Evolutionary conservation across 176 grass and related monocot genomes (phyloP).

Genomic region (Bromus sterilis): DNA sequence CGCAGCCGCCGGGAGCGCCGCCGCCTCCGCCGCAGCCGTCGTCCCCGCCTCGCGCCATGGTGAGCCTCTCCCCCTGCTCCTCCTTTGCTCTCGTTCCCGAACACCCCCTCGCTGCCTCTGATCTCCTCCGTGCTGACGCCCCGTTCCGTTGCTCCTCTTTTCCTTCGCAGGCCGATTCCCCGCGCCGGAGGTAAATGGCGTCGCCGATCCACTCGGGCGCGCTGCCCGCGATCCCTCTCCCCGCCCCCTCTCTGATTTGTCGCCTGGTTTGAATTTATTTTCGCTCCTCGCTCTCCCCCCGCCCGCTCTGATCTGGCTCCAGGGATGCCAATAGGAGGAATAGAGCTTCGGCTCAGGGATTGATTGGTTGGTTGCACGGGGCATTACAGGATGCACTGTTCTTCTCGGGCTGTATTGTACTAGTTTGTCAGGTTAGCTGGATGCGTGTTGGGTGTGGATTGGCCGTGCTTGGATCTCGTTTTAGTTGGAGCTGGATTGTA

Average conservation of each 20-base stretch:
- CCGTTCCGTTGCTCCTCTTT: neutral
- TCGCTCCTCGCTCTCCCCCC: neutral
- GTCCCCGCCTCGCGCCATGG: conserved; percentile 16
- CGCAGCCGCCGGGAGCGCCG: neutral
- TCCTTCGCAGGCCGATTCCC: conserved; percentile 52
- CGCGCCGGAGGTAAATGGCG: conserved; percentile 46
- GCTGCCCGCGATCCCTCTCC: neutral
- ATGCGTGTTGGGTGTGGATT: neutral
- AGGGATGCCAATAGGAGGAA: too few relatives aligned
- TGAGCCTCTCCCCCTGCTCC: neutral
- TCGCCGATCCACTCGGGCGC: neutral
- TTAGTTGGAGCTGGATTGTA: neutral
- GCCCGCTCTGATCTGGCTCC: neutral
- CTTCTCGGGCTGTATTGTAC: neutral
- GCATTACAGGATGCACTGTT: neutral
- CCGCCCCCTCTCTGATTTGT: neutral
- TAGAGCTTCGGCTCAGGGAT: neutral
- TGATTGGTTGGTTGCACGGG: neutral
- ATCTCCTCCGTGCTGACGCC: conserved; percentile 2
- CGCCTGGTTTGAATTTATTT: neutral
- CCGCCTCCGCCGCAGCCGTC: neutral
- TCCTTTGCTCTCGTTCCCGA: neutral
- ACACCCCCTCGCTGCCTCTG: neutral
- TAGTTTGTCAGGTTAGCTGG: neutral
- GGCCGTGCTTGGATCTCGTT: too few relatives aligned